Percentiles rank a stretch among this genome's conserved stretches.
Conservation (phyloP, 495 filamentous ascomycete genomes). For the Massariosphaeria phaeospora region DNA sequence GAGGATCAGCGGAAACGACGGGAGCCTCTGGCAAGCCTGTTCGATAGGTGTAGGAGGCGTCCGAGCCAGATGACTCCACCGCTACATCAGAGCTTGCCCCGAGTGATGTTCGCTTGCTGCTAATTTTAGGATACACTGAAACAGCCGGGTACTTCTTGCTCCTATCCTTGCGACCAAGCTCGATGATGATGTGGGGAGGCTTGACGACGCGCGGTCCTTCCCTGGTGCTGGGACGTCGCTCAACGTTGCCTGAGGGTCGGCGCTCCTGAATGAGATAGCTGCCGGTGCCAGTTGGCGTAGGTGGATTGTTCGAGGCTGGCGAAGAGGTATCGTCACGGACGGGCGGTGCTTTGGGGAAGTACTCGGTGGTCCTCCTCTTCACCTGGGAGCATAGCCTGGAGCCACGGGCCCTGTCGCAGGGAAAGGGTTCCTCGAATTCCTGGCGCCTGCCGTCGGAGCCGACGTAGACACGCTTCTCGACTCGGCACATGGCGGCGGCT, state of each 20-base stretch:
- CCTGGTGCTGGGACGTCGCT: conserved; percentile 15
- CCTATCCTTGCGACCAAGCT: conserved; percentile 13
- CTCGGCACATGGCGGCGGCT: conserved; percentile 22
- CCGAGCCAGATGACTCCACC: conserved; percentile 25
- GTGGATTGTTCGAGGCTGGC: conserved; percentile 24
- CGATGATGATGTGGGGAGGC: conserved; percentile 23
- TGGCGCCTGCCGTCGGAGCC: conserved; percentile 16
- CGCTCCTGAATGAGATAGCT: conserved; percentile 22
- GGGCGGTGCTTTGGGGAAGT: conserved; percentile 11
- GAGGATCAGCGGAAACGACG: not conserved
- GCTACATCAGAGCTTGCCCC: conserved; percentile 21
- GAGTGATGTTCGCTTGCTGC: conserved; percentile 19
- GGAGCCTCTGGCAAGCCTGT: conserved; percentile 26
- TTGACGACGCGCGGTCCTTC: conserved; percentile 19
- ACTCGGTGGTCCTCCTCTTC: conserved; percentile 17
- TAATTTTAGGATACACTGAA: not conserved
- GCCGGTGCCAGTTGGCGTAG: conserved; percentile 24
- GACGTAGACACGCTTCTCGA: conserved; percentile 25
- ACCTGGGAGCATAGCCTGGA: conserved; percentile 13
- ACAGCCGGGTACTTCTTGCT: conserved; percentile 17
- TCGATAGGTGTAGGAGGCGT: conserved; percentile 19
- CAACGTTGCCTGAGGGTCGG: conserved; percentile 4
- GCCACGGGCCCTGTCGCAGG: conserved; percentile 13
- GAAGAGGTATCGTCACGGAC: conserved; percentile 23
- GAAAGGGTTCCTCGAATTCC: conserved; percentile 10